Percentiles rank a stretch among this genome's conserved stretches.
Evolutionary conservation across 2,329 filamentous ascomycete genomes (phyloP).

Genomic region (Aschersonia sp.): DNA sequence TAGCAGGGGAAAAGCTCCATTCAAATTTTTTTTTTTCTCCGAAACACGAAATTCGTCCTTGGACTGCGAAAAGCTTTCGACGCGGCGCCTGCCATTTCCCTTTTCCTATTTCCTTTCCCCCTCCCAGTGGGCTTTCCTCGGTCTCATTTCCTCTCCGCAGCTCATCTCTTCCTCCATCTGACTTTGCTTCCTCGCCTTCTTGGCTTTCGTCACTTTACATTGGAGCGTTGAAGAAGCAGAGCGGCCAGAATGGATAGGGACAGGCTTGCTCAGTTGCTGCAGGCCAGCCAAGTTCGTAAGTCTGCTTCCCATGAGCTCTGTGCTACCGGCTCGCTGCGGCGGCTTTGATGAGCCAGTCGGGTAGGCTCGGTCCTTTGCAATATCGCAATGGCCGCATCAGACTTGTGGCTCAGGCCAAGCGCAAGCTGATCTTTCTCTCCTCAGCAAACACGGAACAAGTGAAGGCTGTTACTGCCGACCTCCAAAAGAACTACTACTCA

Average conservation of each 20-base stretch:
- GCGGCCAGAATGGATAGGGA: slow-evolving; percentile 32
- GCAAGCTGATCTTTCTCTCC: slow-evolving; percentile 18
- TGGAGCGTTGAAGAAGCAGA: neutral
- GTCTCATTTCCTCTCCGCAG: neutral
- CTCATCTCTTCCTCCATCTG: slow-evolving; percentile 3
- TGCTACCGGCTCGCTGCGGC: too few relatives aligned
- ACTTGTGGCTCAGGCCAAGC: neutral
- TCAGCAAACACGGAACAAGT: slow-evolving; percentile 77
- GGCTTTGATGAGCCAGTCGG: too few relatives aligned
- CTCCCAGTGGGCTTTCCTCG: neutral
- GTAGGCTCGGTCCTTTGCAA: too few relatives aligned
- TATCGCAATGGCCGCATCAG: too few relatives aligned
- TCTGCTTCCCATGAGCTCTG: slow-evolving; percentile 10
- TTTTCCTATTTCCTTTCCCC: slow-evolving; percentile 2
- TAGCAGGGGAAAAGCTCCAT: neutral
- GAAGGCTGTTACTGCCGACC: slow-evolving; percentile 76
- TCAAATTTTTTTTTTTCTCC: slow-evolving; percentile 7
- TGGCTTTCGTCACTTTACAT: slow-evolving; percentile 2
- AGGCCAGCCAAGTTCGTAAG: slow-evolving; percentile 78
- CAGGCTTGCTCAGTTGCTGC: slow-evolving; percentile 72
- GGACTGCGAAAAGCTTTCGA: neutral
- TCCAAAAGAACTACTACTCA: slow-evolving; percentile 89
- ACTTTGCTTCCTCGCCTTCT: neutral
- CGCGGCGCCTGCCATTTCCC: slow-evolving; percentile 5
- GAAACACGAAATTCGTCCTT: slow-evolving; percentile 1